phyloP scores from a whole-genome alignment of 1,284 basidiomycete genomes.

The Hortiboletus rubellus region DNA sequence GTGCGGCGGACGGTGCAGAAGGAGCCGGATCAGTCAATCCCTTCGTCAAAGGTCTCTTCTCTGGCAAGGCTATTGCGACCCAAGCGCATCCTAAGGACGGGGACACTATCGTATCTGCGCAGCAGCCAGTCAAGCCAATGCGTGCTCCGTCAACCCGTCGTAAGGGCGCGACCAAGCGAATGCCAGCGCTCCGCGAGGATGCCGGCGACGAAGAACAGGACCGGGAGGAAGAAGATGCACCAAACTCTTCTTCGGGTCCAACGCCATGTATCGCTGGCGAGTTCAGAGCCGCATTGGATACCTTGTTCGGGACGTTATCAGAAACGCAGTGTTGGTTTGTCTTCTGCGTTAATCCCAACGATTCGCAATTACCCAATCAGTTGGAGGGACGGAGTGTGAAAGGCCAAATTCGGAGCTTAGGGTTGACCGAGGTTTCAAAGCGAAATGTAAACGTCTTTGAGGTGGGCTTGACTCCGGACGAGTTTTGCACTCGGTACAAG shows the following conservation, averaged over 20 bases:
- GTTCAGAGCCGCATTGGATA: slow-evolving; percentile 81
- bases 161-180: slow-evolving; percentile 68
- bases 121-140: slow-evolving; percentile 92
- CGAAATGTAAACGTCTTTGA: slow-evolving; percentile 70
- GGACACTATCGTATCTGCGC: slow-evolving; percentile 91
- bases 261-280: slow-evolving; percentile 84
- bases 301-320: slow-evolving; percentile 85
- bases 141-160: slow-evolving; percentile 85
- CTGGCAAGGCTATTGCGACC: slow-evolving; percentile 83
- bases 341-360: slow-evolving; percentile 93
- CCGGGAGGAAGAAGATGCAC: slow-evolving; percentile 43
- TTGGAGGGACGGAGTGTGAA: slow-evolving; percentile 91
- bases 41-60: slow-evolving; percentile 91
- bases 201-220: slow-evolving; percentile 50
- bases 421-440: slow-evolving; percentile 78
- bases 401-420: slow-evolving; percentile 84
- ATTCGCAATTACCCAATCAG: slow-evolving; percentile 92
- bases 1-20: slow-evolving; percentile 49
- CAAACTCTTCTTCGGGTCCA: slow-evolving; percentile 30
- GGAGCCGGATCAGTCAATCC: slow-evolving; percentile 80
- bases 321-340: slow-evolving; percentile 93
- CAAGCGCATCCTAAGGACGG: slow-evolving; percentile 90
- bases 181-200: slow-evolving; percentile 60
- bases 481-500: slow-evolving; percentile 85
- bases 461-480: slow-evolving; percentile 83